Base-by-base conservation (phyloP, 2,329 filamentous ascomycete genomes). In the Hymenoscyphus scutula region DNA sequence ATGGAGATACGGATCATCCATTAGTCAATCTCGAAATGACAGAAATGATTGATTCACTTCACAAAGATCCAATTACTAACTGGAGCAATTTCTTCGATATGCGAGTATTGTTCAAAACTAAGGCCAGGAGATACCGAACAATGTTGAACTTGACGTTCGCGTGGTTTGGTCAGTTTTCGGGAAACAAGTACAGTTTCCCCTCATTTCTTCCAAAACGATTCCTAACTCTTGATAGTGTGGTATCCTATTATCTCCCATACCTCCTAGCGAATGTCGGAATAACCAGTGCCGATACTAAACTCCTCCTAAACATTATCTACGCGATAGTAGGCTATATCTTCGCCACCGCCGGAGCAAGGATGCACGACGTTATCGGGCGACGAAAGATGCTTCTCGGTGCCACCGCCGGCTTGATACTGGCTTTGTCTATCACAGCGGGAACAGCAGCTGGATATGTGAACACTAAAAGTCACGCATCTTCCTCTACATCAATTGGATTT, bases 31-130 rank as follows among this genome's bases (percentile, higher is more conserved):
- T 81, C 62, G 79, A 82, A 62, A 79, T 78, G 61, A 70, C 75
- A 4, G 81, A 84, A 67, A 84, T 84, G 66, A 75, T 75, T 58
- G 75, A 78, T 62, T 79, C 79, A 3, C 75, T 83, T 25, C 70
- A 72, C 38, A 62, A 79, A 17, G 80, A 83, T 66, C 30, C 51
- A 59, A 10, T 53, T 62, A 25, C 64, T 66, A 23, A 37, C 51
- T 23, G 45, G 45, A 19, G 45, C 2, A 51, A 51, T 19, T 27
- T 51, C 45, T 51, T 51, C 13, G 45, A 51, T 15, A 11, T 51
- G 7, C 45, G 45, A 13, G 45, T 51, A 1, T 13, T 51, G 2
- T 51, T 25, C 8, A 51, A 51, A 13, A 51, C 45, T 13, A 51
- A 25, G 13, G 45, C 45, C 0, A 51, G 45, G 19, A 51, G 45